Percentiles rank a stretch among this genome's conserved stretches.
Conservation (phyloP, 2,329 filamentous ascomycete species). For the Chrysoporthe deuterocubensis region DNA sequence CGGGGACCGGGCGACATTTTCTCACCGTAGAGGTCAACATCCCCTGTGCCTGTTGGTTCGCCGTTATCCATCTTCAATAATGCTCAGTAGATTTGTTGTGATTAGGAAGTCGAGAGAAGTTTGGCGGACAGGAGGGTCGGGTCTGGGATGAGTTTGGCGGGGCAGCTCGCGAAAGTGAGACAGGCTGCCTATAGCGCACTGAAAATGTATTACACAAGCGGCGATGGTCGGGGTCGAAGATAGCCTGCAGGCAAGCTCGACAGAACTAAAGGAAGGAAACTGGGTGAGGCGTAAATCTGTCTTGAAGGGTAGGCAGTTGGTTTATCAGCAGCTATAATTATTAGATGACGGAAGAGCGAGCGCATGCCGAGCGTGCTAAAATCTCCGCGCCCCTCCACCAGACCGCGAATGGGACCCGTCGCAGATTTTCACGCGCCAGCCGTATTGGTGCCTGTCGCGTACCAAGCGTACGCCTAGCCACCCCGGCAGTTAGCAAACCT, state of each 20-base stretch:
- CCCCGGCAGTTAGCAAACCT: background rate
- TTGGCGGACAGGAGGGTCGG: conserved; percentile 11
- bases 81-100: background rate
- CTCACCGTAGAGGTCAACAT: conserved; percentile 62
- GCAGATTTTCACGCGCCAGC: conserved; percentile 20
- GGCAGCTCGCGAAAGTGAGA: conserved; percentile 5
- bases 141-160: conserved; percentile 25
- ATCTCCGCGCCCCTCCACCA: background rate
- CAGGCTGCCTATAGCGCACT: background rate
- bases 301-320: background rate
- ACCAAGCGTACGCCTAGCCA: background rate
- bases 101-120: background rate
- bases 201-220: background rate
- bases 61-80: conserved; percentile 33
- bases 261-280: background rate
- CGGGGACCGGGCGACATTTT: background rate
- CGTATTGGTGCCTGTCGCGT: background rate
- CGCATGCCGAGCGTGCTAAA: background rate
- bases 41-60: conserved; percentile 42
- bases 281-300: background rate
- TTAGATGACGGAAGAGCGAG: conserved; percentile 8
- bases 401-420: background rate
- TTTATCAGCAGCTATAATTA: conserved; percentile 5
- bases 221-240: background rate
- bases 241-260: background rate